phyloP scores from a whole-genome alignment of 2,329 filamentous ascomycete species.

The Verruconis gallopava region DNA sequence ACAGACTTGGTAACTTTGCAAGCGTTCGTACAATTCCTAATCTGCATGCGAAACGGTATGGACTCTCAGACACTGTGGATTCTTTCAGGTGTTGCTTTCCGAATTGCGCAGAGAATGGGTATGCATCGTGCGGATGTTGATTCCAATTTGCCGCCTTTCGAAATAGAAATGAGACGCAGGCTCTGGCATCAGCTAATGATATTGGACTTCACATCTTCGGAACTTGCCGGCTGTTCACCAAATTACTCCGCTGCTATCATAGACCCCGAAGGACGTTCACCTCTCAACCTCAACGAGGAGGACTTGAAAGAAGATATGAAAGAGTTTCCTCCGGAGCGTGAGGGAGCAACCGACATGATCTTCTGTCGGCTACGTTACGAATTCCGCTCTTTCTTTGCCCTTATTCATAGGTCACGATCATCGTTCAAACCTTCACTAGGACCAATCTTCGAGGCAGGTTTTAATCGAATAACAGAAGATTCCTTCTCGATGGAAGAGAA shows the following conservation, averaged over 20 bases:
- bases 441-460: neutral
- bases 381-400: slow-evolving; percentile 27
- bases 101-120: slow-evolving; percentile 47
- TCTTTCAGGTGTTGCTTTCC: slow-evolving; percentile 47
- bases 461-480: neutral
- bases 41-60: neutral
- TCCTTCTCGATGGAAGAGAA: slow-evolving; percentile 16
- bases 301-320: slow-evolving; percentile 32
- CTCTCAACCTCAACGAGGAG: slow-evolving; percentile 42
- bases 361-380: slow-evolving; percentile 32
- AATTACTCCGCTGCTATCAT: neutral
- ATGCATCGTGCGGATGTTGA: slow-evolving; percentile 45
- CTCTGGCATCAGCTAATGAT: slow-evolving; percentile 51
- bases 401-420: slow-evolving; percentile 9
- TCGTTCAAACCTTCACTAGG: neutral
- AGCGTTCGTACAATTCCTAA: slow-evolving; percentile 52
- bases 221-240: slow-evolving; percentile 34
- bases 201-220: slow-evolving; percentile 43
- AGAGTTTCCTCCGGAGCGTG: slow-evolving; percentile 27
- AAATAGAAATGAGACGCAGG: slow-evolving; percentile 46
- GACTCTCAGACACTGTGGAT: slow-evolving; percentile 45
- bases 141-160: slow-evolving; percentile 42
- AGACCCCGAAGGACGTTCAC: slow-evolving; percentile 33
- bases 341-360: slow-evolving; percentile 37
- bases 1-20: slow-evolving; percentile 54